Evolutionary conservation across 176 grass and related monocot genomes (phyloP), one percentile per base, ranked within the genome.

Genomic region (Rhipidocladum racemiflorum): DNA sequence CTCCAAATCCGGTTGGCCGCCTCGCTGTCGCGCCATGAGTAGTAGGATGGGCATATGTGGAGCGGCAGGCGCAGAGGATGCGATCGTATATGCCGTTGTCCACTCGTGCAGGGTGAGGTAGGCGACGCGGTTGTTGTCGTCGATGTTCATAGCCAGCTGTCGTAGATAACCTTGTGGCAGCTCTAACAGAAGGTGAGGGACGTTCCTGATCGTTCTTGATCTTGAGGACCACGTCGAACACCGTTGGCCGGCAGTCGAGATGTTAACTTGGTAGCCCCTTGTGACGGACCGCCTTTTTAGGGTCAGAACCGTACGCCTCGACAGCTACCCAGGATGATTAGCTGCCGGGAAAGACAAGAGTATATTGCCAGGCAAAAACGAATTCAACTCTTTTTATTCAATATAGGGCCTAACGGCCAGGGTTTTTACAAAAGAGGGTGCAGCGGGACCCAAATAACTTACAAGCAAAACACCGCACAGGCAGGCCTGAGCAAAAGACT

Each of bases 141-240:
- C 93, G 40, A 95, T 95, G 85, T 66, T 95, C 88, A 97, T 94
- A 65, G 92, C 95, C 88, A 97, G 84, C 92, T 94, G 0, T 92
- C 92, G 65, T 88, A 94, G 77, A 97, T 97, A 23, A 92, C 90
- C 90, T 97, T 88, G 35, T 90, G 88, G 86, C 88, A 97, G 79
- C 88, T 94, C 12, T 88, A 77, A 40, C 92, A 92, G 78, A 97
- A 97, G 70, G 95, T 97, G 75, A 97, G 92, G 21, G 95, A 92
- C 2, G 88, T 80, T 94, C 95, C 75, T 89, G 87, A 89, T 92
- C 87, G 72, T 94, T 94, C 85, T 94, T 94, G 87, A 94, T 94
- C 92, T 94, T 94, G 68, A 92, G 86, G 49, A 92, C 84, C 39
- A 78, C 87, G 72, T 94, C 90, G 44, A 94, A 87, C 61, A 92